Evolutionary conservation across 176 grass and related monocot species (phyloP).

Genomic region (Carex kokanica): DNA sequence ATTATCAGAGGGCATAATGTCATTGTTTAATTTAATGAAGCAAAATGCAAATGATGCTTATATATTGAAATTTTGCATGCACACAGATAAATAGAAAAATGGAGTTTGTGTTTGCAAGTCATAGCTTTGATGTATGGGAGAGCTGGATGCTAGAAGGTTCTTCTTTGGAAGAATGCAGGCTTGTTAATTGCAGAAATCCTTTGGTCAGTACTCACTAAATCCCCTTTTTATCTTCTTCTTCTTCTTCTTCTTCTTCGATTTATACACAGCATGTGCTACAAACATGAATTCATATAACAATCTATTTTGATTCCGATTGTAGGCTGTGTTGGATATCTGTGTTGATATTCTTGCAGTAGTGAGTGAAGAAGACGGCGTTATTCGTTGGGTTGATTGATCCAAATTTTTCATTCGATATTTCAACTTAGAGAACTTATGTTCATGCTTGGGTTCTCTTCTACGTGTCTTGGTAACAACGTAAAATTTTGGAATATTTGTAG

Average conservation of each 20-base stretch:
- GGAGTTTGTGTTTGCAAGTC: constrained; percentile 92
- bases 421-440: neutral
- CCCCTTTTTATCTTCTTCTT: constrained; percentile 2
- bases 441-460: constrained; percentile 24
- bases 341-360: constrained; percentile 74
- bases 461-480: neutral
- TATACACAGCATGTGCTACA: constrained; percentile 1
- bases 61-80: neutral
- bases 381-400: constrained; percentile 63
- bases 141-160: constrained; percentile 77
- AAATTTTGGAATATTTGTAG: constrained; percentile 31
- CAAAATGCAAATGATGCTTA: neutral
- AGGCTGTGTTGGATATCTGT: constrained; percentile 71
- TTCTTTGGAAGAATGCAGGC: constrained; percentile 56
- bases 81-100: constrained; percentile 86
- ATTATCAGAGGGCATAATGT: neutral
- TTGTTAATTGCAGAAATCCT: constrained; percentile 83
- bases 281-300: neutral
- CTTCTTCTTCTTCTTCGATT: neutral
- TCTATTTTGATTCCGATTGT: neutral
- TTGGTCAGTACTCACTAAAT: constrained; percentile 40
- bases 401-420: constrained; percentile 9
- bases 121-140: constrained; percentile 91
- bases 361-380: constrained; percentile 78
- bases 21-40: neutral